These are phyloP conservation scores for Pseudozyma sp. DNA, from an alignment of 1,284 basidiomycete genomes.

Conservation along the genomic window DNA sequence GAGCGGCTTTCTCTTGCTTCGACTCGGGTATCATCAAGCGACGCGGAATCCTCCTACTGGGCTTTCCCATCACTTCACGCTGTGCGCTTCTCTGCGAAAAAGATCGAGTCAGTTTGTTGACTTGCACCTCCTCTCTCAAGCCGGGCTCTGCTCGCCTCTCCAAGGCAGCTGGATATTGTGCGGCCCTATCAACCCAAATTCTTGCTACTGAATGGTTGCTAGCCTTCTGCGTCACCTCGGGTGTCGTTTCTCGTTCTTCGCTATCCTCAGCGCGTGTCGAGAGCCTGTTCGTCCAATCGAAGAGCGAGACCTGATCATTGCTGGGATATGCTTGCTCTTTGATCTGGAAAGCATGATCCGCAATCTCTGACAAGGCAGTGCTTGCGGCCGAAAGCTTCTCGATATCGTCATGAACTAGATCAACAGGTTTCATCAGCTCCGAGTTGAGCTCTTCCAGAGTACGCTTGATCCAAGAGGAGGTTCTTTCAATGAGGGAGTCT, in stretches of 20 bases:
- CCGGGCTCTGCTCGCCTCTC: background rate
- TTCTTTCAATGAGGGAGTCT: conserved; percentile 20
- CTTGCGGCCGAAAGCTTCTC: background rate
- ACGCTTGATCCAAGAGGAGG: conserved; percentile 27
- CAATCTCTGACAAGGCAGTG: background rate
- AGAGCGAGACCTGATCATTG: background rate
- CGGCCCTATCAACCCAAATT: too few species aligned
- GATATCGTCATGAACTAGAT: background rate
- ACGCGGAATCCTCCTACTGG: conserved; percentile 12
- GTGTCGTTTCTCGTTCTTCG: too few species aligned
- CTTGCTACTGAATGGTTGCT: too few species aligned
- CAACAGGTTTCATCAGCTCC: background rate
- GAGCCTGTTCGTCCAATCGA: background rate
- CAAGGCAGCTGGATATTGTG: background rate
- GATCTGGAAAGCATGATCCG: background rate
- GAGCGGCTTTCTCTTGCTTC: background rate
- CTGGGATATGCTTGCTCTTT: background rate
- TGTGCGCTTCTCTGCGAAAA: conserved; percentile 18
- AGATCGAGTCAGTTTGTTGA: background rate
- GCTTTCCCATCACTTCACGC: background rate
- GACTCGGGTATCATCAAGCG: conserved; percentile 27
- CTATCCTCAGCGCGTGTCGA: too few species aligned
- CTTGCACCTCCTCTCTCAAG: background rate
- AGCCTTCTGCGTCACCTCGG: too few species aligned
- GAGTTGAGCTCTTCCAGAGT: conserved; percentile 5